These are phyloP conservation scores for Collybia sordida DNA, from an alignment of 768 basidiomycete species.

Conservation along the genomic window DNA sequence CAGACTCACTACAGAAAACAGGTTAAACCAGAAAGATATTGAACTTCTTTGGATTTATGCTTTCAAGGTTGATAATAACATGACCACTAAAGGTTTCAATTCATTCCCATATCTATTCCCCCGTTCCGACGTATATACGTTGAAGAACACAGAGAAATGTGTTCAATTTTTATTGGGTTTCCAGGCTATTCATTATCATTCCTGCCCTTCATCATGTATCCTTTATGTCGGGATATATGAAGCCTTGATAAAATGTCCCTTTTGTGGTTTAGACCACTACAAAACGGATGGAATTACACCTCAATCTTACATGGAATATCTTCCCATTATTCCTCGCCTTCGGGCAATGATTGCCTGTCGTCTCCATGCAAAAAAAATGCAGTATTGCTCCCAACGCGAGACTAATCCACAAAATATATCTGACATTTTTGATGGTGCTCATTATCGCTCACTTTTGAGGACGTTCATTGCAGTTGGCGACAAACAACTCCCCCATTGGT, in stretches of 20 bases:
- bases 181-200: slow-evolving; percentile 31
- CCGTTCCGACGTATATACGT: slow-evolving; percentile 3
- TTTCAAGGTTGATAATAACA: slow-evolving; percentile 24
- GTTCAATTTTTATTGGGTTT: slow-evolving; percentile 30
- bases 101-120: slow-evolving; percentile 24
- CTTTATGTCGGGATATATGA: slow-evolving; percentile 33
- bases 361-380: slow-evolving; percentile 19
- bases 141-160: slow-evolving; percentile 17
- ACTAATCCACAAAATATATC: slow-evolving; percentile 13
- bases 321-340: slow-evolving; percentile 39
- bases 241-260: slow-evolving; percentile 27
- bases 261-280: slow-evolving; percentile 30
- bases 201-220: slow-evolving; percentile 41
- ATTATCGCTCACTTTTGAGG: slow-evolving; percentile 22
- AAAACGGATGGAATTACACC: slow-evolving; percentile 15
- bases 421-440: slow-evolving; percentile 34
- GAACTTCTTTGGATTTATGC: slow-evolving; percentile 24
- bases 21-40: slow-evolving; percentile 15
- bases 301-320: slow-evolving; percentile 28
- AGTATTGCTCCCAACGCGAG: slow-evolving; percentile 21
- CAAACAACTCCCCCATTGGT: slow-evolving; percentile 14
- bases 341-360: slow-evolving; percentile 8
- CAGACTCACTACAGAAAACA: background rate
- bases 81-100: slow-evolving; percentile 22
- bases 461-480: slow-evolving; percentile 26